A percentile compares a stretch with the other conserved stretches of the same genome.
Evolutionary conservation across 2,329 filamentous ascomycete genomes (phyloP).

Genomic region (Pseudopithomyces maydicus): DNA sequence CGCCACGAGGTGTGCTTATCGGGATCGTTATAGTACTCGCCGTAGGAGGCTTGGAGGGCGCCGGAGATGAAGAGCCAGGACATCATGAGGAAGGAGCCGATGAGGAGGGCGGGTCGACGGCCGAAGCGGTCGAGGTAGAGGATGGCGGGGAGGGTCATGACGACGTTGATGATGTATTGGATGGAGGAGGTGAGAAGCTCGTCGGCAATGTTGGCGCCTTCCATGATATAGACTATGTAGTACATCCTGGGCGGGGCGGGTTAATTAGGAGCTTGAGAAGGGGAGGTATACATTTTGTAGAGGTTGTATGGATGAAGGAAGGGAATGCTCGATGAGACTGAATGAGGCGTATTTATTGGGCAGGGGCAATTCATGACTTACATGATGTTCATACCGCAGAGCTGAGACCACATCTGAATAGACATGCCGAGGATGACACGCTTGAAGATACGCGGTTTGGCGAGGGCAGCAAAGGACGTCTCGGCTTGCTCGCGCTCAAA

Average conservation of each 20-base stretch:
- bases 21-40: conserved; percentile 44
- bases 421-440: conserved; percentile 63
- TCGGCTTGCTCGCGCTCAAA: conserved; percentile 60
- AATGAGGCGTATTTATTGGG: too few species aligned
- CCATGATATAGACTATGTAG: conserved; percentile 67
- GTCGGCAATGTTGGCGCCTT: conserved; percentile 60
- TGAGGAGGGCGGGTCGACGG: conserved; percentile 61
- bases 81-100: conserved; percentile 64
- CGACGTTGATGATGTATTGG: conserved; percentile 68
- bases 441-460: conserved; percentile 59
- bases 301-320: too few species aligned
- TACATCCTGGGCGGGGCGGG: conserved; percentile 44
- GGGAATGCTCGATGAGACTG: background rate
- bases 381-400: conserved; percentile 65
- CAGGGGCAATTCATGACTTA: background rate
- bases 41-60: conserved; percentile 64
- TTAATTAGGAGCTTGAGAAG: background rate
- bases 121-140: conserved; percentile 64
- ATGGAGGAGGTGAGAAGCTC: conserved; percentile 65
- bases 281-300: too few species aligned
- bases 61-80: conserved; percentile 65
- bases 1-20: conserved; percentile 62
- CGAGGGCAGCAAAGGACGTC: conserved; percentile 57
- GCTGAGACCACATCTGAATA: conserved; percentile 65
- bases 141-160: conserved; percentile 64